A percentile compares a stretch with the other conserved stretches of the same genome.
These are phyloP conservation scores for Penicillium soppii DNA, from an alignment of 495 filamentous ascomycete genomes.

Conservation along the genomic window DNA sequence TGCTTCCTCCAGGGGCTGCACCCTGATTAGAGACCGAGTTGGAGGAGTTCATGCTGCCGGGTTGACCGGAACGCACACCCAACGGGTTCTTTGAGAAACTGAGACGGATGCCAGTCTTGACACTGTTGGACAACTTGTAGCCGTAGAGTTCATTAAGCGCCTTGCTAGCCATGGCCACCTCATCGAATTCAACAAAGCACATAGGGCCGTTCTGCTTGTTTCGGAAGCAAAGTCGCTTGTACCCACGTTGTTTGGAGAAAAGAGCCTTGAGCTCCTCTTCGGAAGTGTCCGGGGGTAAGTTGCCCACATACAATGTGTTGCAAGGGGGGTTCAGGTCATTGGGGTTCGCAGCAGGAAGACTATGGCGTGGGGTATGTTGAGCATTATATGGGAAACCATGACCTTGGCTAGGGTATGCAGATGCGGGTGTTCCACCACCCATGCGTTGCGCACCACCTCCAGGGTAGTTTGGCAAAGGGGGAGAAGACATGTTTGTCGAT, in stretches of 20 bases:
- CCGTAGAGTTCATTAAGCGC: slow-evolving; percentile 91
- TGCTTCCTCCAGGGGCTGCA: slow-evolving; percentile 44
- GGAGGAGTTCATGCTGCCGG: slow-evolving; percentile 51
- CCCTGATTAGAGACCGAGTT: slow-evolving; percentile 51
- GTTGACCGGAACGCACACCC: slow-evolving; percentile 80
- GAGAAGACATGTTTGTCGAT: slow-evolving; percentile 60
- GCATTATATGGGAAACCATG: slow-evolving; percentile 55
- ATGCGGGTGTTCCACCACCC: slow-evolving; percentile 52
- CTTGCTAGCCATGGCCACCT: slow-evolving; percentile 90
- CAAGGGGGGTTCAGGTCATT: slow-evolving; percentile 97
- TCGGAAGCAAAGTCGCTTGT: slow-evolving; percentile 95
- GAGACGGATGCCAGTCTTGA: slow-evolving; percentile 95
- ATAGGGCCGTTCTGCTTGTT: slow-evolving; percentile 98
- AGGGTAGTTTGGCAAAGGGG: slow-evolving; percentile 51
- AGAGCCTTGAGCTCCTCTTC: slow-evolving; percentile 96
- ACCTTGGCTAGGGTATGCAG: slow-evolving; percentile 60
- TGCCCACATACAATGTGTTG: slow-evolving; percentile 97
- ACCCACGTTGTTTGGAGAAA: slow-evolving; percentile 92
- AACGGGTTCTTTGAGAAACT: slow-evolving; percentile 98
- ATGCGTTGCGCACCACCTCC: slow-evolving; percentile 34
- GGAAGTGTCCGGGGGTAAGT: slow-evolving; percentile 88
- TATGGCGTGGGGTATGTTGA: slow-evolving; percentile 63
- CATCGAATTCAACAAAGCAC: slow-evolving; percentile 99
- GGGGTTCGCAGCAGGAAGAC: slow-evolving; percentile 86
- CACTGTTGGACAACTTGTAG: slow-evolving; percentile 81